phyloP scores from a whole-genome alignment of 352 stramenopile species.

The Elongisporangium undulatum region DNA sequence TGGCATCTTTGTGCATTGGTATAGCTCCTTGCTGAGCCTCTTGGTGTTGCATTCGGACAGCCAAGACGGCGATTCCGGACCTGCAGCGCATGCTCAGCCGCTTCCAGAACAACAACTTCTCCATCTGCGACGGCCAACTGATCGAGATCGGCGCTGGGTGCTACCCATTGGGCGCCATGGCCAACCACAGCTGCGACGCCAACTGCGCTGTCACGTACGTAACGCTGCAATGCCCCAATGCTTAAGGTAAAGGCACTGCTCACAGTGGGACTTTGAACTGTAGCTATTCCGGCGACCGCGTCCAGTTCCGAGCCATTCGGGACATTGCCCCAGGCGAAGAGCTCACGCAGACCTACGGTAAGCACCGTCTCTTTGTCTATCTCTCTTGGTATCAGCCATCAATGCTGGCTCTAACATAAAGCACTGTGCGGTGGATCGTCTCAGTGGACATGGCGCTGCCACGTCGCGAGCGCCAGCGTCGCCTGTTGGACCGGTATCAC shows the following conservation, averaged over 20 bases:
- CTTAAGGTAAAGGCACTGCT: not conserved
- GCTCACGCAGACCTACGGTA: slow-evolving; percentile 67
- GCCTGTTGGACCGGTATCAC: slow-evolving; percentile 51
- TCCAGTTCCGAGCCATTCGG: slow-evolving; percentile 54
- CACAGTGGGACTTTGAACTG: not conserved
- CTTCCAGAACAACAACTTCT: slow-evolving; percentile 78
- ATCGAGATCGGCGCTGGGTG: slow-evolving; percentile 53
- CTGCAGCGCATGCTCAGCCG: slow-evolving; percentile 65
- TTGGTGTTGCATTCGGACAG: slow-evolving; percentile 9
- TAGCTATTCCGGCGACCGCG: not conserved
- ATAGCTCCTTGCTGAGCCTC: not conserved
- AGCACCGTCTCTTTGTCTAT: slow-evolving; percentile 5
- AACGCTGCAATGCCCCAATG: not conserved
- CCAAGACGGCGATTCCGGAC: slow-evolving; percentile 19
- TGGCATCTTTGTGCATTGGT: no score
- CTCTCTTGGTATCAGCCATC: not conserved
- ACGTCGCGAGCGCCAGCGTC: slow-evolving; percentile 33
- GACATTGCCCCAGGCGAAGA: slow-evolving; percentile 43
- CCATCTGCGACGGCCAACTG: slow-evolving; percentile 63
- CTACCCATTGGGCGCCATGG: slow-evolving; percentile 63
- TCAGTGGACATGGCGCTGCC: slow-evolving; percentile 60
- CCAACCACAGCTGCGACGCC: slow-evolving; percentile 71
- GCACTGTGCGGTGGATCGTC: not conserved
- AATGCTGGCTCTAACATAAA: not conserved
- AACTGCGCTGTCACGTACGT: slow-evolving; percentile 69